Evolutionary conservation across 2,329 filamentous ascomycete genomes (phyloP).

Genomic region (Trichoderma sp.): DNA sequence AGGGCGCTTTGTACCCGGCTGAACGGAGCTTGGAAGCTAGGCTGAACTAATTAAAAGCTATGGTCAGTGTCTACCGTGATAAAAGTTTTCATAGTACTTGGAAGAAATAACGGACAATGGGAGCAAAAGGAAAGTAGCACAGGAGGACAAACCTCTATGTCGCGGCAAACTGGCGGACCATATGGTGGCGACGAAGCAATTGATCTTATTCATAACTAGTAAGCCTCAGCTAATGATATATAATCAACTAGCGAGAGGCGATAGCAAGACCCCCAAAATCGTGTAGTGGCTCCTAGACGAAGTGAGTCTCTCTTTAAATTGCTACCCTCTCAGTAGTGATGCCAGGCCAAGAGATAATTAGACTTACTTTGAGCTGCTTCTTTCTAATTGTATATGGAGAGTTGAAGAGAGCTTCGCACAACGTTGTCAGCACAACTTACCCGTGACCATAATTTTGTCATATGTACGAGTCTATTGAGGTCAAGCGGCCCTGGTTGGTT

Average conservation of each 20-base stretch:
- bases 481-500: too few species aligned
- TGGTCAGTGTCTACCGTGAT: background rate
- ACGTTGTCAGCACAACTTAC: background rate
- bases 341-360: background rate
- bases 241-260: background rate
- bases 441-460: background rate
- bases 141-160: background rate
- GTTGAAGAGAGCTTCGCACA: background rate
- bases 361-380: background rate
- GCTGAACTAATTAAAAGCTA: background rate
- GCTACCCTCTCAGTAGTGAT: background rate
- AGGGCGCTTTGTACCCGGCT: background rate
- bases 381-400: background rate
- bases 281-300: background rate
- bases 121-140: background rate
- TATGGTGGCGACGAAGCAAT: background rate
- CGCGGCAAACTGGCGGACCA: background rate
- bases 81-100: background rate
- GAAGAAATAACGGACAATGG: background rate
- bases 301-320: background rate
- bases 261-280: background rate
- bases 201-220: background rate
- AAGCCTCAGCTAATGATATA: background rate
- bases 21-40: background rate
- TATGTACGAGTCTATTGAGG: background rate